Evolutionary conservation across 768 basidiomycete genomes (phyloP), one percentile per base, ranked within the genome.

Genomic region (Russula ochroleuca): DNA sequence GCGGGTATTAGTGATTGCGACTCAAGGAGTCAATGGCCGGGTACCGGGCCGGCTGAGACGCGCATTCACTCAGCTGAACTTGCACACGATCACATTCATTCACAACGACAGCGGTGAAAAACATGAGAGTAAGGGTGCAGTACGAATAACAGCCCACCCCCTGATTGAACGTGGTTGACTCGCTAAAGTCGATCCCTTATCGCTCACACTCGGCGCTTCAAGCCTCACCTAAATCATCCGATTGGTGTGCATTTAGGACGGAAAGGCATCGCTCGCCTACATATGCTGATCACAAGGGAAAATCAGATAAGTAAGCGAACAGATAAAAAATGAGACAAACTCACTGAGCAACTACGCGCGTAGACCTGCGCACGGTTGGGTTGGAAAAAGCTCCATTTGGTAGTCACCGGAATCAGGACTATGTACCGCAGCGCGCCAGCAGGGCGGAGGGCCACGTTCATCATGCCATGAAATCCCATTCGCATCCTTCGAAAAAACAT

Each of bases 391-490:
- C 61, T 28, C 49, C 23, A 50, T 54, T 49, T 11, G 38, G 54
- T 14, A 28, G 52, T 55, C 23, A 25, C 48, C 48, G 57, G 61
- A 14, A 53, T 47, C 28, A 25, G 35, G 41, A 35, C 50, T 5
- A 55, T 31, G 15, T 33, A 48, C 23, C 43, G 13, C 45, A n/a
- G n/a, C 28, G 45, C 35, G 21, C 57, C 43, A 23, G 17, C 10
- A 45, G 3, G 9, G 9, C 10, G 8, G n/a, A 23, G 13, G 31
- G 45, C 43, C 25, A 47, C 33, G 55, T 28, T 53, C 19, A n/a
- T 38, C 40, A 51, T 51, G 59, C 59, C 40, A 61, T 56, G 15
- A 28, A 25, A n/a, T 50, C 59, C 59, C 63, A 61, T 43, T 45
- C 31, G 11, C 35, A 23, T 57, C 50, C 41, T 51, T 23, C 41